phyloP scores from a whole-genome alignment of 2,329 filamentous ascomycete genomes.

The Nemania sp. region DNA sequence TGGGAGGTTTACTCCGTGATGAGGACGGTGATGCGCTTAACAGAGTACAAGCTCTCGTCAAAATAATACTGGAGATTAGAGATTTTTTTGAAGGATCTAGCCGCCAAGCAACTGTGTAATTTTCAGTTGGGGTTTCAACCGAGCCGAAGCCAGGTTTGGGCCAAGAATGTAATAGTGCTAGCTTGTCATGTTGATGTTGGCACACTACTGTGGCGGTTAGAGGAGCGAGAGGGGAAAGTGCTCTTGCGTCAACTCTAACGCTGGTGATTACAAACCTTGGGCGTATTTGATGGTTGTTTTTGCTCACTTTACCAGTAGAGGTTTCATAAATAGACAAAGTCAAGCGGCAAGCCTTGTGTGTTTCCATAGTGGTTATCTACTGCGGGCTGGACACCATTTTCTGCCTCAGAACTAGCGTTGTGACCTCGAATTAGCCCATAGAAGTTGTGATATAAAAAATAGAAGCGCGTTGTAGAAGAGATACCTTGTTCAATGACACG shows the following conservation, averaged over 20 bases:
- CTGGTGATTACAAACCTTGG: not conserved
- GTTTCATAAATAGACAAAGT: constrained; percentile 11
- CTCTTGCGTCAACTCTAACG: not conserved
- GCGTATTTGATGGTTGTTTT: constrained; percentile 1
- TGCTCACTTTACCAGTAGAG: not conserved
- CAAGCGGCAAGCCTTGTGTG: constrained; percentile 5
- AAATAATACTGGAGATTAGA: constrained; percentile 40
- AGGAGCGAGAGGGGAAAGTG: not conserved
- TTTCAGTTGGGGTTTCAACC: not conserved
- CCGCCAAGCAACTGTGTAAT: not conserved
- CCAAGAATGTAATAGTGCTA: not conserved
- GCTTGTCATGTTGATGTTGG: not conserved
- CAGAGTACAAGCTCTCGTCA: constrained; percentile 42
- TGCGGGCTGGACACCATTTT: constrained; percentile 55
- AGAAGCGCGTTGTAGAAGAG: constrained; percentile 28
- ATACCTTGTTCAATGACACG: constrained; percentile 88
- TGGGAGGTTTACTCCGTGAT: constrained; percentile 43
- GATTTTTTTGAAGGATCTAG: constrained; percentile 36
- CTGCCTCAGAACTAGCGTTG: constrained; percentile 55
- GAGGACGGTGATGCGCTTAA: constrained; percentile 45
- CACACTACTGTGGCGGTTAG: too few relatives aligned
- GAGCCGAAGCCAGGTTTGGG: not conserved
- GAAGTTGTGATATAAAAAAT: constrained; percentile 42
- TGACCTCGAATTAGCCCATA: constrained; percentile 15
- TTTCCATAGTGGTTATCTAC: constrained; percentile 22